Conservation (phyloP, 208 protist genomes). For the Zelonia costaricensis region DNA sequence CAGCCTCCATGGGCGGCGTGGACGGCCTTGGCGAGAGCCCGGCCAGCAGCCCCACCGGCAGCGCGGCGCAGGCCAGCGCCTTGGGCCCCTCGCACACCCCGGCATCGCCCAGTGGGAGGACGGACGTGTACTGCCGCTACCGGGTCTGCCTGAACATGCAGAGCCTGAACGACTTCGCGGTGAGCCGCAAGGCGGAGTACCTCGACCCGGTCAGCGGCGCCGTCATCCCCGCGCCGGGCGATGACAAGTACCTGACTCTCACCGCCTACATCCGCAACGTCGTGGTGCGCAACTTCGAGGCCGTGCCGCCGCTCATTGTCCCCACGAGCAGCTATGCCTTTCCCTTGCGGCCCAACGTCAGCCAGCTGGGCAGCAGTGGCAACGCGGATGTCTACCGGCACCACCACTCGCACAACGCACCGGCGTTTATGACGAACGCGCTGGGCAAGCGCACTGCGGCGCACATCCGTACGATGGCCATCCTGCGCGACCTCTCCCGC, state of each 20-base stretch:
- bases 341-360: slow-evolving; percentile 19
- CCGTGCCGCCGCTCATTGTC: slow-evolving; percentile 49
- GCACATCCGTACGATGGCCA: slow-evolving; percentile 27
- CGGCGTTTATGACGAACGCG: slow-evolving; percentile 33
- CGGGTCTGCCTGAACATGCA: slow-evolving; percentile 55
- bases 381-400: slow-evolving; percentile 25
- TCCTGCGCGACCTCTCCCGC: slow-evolving; percentile 48
- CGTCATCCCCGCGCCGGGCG: slow-evolving; percentile 48
- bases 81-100: background rate
- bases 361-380: slow-evolving; percentile 23
- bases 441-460: slow-evolving; percentile 16
- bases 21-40: no score
- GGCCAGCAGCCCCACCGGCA: background rate
- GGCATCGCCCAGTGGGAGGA: background rate
- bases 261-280: slow-evolving; percentile 49
- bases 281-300: slow-evolving; percentile 62
- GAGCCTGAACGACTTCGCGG: slow-evolving; percentile 37
- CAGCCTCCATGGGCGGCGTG: background rate
- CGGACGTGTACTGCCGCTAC: slow-evolving; percentile 45
- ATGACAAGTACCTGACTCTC: slow-evolving; percentile 39
- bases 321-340: slow-evolving; percentile 39
- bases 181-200: slow-evolving; percentile 72
- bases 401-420: slow-evolving; percentile 37
- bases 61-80: background rate
- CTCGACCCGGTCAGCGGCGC: slow-evolving; percentile 64